phyloP scores from a whole-genome alignment of 192 early-diverging fungal species.

The Umbelopsis isabellina region DNA sequence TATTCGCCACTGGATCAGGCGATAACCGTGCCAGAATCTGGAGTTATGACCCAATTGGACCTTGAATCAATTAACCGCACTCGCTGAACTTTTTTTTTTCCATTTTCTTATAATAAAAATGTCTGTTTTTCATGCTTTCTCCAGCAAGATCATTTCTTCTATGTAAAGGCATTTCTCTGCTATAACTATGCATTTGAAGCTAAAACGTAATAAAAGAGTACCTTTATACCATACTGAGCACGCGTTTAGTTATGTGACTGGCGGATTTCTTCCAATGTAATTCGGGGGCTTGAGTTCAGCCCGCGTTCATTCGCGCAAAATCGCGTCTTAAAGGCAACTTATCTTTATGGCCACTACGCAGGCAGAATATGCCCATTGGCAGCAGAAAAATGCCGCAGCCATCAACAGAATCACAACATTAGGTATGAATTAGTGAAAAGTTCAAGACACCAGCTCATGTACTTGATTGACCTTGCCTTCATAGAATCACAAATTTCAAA shows the following conservation, averaged over 20 bases:
- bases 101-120: neutral
- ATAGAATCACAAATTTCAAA: conserved; percentile 1
- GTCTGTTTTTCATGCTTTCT: neutral
- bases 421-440: neutral
- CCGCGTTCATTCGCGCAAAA: too few relatives aligned
- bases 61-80: neutral
- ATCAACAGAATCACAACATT: neutral
- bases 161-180: too few relatives aligned
- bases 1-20: conserved; percentile 97
- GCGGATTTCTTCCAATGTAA: too few relatives aligned
- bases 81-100: neutral
- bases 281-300: too few relatives aligned
- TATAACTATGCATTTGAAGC: too few relatives aligned
- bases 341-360: neutral
- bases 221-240: too few relatives aligned
- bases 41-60: conserved; percentile 64
- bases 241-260: too few relatives aligned
- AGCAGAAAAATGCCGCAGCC: conserved; percentile 8
- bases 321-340: too few relatives aligned
- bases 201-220: too few relatives aligned
- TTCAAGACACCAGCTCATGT: too few relatives aligned
- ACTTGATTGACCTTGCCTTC: too few relatives aligned
- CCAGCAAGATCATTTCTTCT: too few relatives aligned
- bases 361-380: conserved; percentile 1
- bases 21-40: conserved; percentile 93